Base-by-base conservation (phyloP, 2,329 filamentous ascomycete genomes). In the Samsoniella hepiali region DNA sequence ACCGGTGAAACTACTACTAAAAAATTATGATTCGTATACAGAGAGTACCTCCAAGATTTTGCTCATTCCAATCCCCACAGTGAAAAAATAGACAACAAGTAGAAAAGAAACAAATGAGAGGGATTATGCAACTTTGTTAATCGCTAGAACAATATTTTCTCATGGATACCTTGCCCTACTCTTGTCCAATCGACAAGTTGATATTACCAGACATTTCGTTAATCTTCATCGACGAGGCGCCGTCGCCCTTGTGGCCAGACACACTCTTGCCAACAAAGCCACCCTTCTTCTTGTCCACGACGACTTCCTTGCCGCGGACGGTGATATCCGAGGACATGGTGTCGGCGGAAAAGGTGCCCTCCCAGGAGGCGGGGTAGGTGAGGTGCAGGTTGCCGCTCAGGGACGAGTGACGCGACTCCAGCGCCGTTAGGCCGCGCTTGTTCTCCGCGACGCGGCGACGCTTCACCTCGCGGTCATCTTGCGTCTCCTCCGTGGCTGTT, bases 311-410 rank as follows among this genome's bases (percentile, higher is more conserved):
- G 15, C 83, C 83, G 27, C 58, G 65, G 8, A 79, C 71, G 2
- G 64, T 60, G 36, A 84, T 71, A 10, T 62, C 66, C 2, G 82
- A 82, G 31, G 76, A 76, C 17, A 79, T 71, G 22, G 76, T 75
- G 64, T 74, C 63, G 13, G 79, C 76, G 10, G 65, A 65, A 40
- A 84, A 70, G 27, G 67, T 66, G 15, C 84, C 84, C 66, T 80
- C 78, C 84, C 83, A 86, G 2, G 76, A 72, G 29, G 68, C 68
- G 0, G 84, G 83, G 66, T 83, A 84, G 17, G 58, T 65, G 29
- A 85, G 71, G 15, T 67, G 68, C 55, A 84, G 67, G 38, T 69
- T 56, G 7, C 81, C 82, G 61, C 79, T 81, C 10, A 81, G 76
- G 47, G 78, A 77, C 29, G 65, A 72, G 71, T 86, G 82, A 7